phyloP scores from a whole-genome alignment of 2,329 filamentous ascomycete species.

The Cercospora canescens region DNA sequence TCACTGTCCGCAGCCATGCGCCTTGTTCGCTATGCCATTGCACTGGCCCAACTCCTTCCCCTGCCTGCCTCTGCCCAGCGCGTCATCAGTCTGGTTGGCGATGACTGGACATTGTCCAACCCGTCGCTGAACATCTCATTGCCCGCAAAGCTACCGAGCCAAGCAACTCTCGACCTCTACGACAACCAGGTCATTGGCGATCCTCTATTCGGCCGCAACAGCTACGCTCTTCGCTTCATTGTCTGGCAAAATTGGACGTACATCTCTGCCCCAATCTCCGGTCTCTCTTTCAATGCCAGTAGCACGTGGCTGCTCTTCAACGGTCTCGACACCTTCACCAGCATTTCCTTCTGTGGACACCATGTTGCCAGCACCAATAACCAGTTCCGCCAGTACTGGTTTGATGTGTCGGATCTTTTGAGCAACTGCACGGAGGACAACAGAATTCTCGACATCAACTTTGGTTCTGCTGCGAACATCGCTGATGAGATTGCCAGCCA shows the following conservation, averaged over 20 bases:
- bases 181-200: slow-evolving; percentile 55
- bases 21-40: background rate
- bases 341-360: slow-evolving; percentile 56
- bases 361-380: slow-evolving; percentile 60
- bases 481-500: slow-evolving; percentile 54
- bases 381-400: slow-evolving; percentile 63
- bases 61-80: slow-evolving; percentile 27
- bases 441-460: slow-evolving; percentile 53
- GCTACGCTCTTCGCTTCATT: slow-evolving; percentile 62
- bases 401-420: slow-evolving; percentile 55
- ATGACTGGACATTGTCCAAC: slow-evolving; percentile 39
- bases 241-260: slow-evolving; percentile 63
- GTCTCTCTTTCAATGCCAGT: slow-evolving; percentile 39
- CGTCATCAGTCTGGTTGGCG: slow-evolving; percentile 44
- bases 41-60: background rate
- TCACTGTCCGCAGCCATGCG: background rate
- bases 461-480: slow-evolving; percentile 58
- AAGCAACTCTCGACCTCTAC: slow-evolving; percentile 60
- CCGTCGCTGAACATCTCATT: slow-evolving; percentile 52
- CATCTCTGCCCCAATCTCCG: slow-evolving; percentile 47
- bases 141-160: slow-evolving; percentile 57
- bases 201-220: slow-evolving; percentile 58
- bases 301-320: slow-evolving; percentile 61
- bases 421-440: slow-evolving; percentile 39
- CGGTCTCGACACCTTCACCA: slow-evolving; percentile 62